Base-by-base conservation (phyloP, 2,329 filamentous ascomycete species). In the Podosphaera fusca region DNA sequence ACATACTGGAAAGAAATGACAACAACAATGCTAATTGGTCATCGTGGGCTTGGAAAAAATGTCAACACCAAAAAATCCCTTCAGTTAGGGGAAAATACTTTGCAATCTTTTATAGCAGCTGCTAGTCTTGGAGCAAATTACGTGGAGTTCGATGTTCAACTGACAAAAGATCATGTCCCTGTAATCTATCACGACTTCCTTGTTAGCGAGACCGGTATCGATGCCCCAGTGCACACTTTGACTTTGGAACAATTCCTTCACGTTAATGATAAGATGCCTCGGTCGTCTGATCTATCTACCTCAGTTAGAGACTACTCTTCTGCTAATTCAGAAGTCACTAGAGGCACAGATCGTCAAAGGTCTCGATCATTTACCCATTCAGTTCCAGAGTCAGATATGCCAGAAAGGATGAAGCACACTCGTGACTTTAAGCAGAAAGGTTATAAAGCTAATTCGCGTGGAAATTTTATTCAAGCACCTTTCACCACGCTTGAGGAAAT, bases 111-210 rank as follows among this genome's bases (percentile, higher is more conserved):
- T 70, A 95, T 96, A 65, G 87, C 90, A 2, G 92, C 92, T 1
- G 89, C 90, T 49, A 96, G 95, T 63, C 71, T 98, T 55, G 92
- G 92, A 7, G 92, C 80, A 2, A 77, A 82, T 57, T 84, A 83
- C 63, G 80, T 84, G 52, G 80, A 83, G 63, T 82, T 85, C 65
- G 92, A 98, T 67, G 92, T 98, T 0, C 92, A 98, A 68, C 74
- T 98, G 45, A 98, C 92, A n/a, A 98, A 98, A 67, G 92, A 98
- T 67, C 88, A 94, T 64, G 88, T 98, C 1, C 92, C 92, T 0
- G 90, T 98, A 61, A 95, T 98, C 65, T 98, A 98, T 67, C 92
- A 98, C 67, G 92, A 98, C 69, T 98, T 98, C 66, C 75, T 96
- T 12, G 92, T 98, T 68, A 95, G 88, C 67, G 92, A 98, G 70